A percentile compares a stretch with the other conserved stretches of the same genome.
phyloP scores from a whole-genome alignment of 805 yeast genomes.

The Teunomyces panamensis region DNA sequence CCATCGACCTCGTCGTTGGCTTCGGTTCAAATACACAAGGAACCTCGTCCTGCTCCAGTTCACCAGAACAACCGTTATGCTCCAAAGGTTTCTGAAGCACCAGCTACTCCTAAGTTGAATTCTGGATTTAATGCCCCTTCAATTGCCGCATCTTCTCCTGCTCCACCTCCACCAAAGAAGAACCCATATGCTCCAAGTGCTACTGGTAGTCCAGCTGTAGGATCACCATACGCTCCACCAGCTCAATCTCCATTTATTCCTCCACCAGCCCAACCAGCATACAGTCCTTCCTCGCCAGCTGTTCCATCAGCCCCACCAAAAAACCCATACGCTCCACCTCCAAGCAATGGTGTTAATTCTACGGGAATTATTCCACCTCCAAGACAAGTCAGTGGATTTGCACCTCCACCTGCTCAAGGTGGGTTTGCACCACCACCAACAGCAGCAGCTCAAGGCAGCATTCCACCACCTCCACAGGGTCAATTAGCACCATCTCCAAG shows the following conservation, averaged over 20 bases:
- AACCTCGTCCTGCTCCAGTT: constrained; percentile 21
- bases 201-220: constrained; percentile 10
- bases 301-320: constrained; percentile 20
- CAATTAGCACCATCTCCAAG: constrained; percentile 20
- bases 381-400: constrained; percentile 1
- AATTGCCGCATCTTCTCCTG: constrained; percentile 17
- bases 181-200: constrained; percentile 24
- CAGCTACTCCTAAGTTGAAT: constrained; percentile 2
- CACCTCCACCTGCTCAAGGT: constrained; percentile 8
- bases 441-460: not conserved
- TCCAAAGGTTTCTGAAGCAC: constrained; percentile 2
- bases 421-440: constrained; percentile 20
- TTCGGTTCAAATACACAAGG: constrained; percentile 6
- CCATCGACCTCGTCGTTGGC: constrained; percentile 19
- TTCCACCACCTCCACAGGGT: constrained; percentile 5
- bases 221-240: constrained; percentile 30
- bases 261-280: constrained; percentile 11
- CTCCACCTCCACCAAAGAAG: constrained; percentile 16
- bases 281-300: constrained; percentile 9
- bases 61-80: constrained; percentile 33
- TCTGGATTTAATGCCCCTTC: constrained; percentile 22
- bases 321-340: constrained; percentile 39
- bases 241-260: constrained; percentile 16
- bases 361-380: constrained; percentile 9
- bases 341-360: constrained; percentile 1